Evolutionary conservation across 1,139 yeast species (phyloP).

Genomic region (Zygosaccharomyces sapae): DNA sequence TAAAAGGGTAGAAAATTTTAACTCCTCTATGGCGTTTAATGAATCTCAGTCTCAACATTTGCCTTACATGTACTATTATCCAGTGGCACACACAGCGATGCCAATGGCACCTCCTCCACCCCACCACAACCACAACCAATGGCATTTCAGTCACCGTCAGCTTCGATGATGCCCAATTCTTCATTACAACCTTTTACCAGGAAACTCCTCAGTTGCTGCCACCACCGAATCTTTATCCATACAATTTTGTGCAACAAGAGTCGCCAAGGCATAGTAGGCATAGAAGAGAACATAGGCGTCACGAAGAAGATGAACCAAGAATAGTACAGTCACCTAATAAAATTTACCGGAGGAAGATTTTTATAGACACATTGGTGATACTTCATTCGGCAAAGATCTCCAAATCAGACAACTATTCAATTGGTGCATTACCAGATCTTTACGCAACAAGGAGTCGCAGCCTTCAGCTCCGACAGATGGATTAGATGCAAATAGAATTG

Average conservation of each 20-base stretch:
- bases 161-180: constrained; percentile 24
- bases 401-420: constrained; percentile 32
- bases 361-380: constrained; percentile 33
- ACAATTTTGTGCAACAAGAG: constrained; percentile 14
- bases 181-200: constrained; percentile 30
- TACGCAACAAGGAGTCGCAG: constrained; percentile 20
- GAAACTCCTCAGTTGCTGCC: constrained; percentile 25
- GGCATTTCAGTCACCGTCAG: constrained; percentile 12
- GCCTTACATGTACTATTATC: constrained; percentile 28
- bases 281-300: constrained; percentile 1
- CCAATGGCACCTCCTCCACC: no score
- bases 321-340: constrained; percentile 33
- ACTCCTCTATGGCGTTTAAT: constrained; percentile 25
- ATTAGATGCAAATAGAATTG: constrained; percentile 24
- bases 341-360: constrained; percentile 33
- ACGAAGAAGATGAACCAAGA: constrained; percentile 2
- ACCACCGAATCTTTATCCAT: constrained; percentile 24
- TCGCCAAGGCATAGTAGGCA: neutral
- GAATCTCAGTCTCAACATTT: constrained; percentile 1
- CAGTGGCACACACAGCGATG: constrained; percentile 16
- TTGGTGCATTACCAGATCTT: constrained; percentile 33
- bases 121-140: constrained; percentile 18
- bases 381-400: constrained; percentile 28
- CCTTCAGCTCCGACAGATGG: constrained; percentile 9
- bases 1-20: constrained; percentile 34